Percentiles rank a stretch among this genome's conserved stretches.
These are phyloP conservation scores for Komagataella mondaviorum DNA, from an alignment of 805 yeast genomes.

Conservation along the genomic window DNA sequence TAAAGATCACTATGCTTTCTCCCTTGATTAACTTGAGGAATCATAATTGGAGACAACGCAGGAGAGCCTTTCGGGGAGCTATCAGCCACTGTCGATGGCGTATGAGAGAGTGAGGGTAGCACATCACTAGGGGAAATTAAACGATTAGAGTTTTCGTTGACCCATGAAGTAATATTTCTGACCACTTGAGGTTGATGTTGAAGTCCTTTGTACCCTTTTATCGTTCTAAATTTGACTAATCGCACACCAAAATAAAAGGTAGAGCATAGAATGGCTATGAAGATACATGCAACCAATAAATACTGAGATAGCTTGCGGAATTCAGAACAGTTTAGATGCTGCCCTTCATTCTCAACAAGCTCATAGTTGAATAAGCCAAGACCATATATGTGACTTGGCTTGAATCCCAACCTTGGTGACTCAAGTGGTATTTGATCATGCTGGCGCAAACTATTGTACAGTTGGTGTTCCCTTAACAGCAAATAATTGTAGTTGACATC, in stretches of 20 bases:
- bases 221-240: neutral
- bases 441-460: conserved; percentile 11
- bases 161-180: neutral
- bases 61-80: neutral
- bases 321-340: neutral
- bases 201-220: neutral
- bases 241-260: neutral
- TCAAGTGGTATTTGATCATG: conserved; percentile 1
- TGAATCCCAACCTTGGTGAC: conserved; percentile 12
- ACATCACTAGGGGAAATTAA: neutral
- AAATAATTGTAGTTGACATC: conserved; percentile 17
- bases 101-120: neutral
- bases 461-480: conserved; percentile 17
- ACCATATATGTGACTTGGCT: conserved; percentile 16
- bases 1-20: neutral
- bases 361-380: conserved; percentile 15
- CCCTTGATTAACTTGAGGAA: neutral
- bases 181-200: neutral
- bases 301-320: neutral
- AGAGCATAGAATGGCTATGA: neutral
- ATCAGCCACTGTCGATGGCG: neutral
- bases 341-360: neutral
- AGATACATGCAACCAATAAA: neutral
- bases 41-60: neutral
- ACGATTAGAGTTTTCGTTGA: neutral